Percentiles rank a stretch among this genome's conserved stretches.
Conservation (phyloP, 768 basidiomycete genomes). For the Tulasnella sp. region DNA sequence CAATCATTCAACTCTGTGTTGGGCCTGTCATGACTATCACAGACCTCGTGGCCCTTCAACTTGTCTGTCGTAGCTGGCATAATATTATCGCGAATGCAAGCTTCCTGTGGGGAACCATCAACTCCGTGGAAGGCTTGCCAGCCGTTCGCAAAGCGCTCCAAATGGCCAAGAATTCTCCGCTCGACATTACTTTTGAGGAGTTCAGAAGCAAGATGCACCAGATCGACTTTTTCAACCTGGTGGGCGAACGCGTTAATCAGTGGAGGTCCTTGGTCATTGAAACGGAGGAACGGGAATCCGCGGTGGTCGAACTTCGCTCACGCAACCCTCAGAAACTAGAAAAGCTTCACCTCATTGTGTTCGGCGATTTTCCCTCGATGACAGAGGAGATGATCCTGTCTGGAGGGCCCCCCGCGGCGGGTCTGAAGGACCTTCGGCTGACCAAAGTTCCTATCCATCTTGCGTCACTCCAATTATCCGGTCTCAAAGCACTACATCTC, state of each 20-base stretch:
- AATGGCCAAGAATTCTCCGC: neutral
- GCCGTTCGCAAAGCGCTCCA: neutral
- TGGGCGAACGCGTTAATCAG: neutral
- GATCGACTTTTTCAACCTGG: neutral
- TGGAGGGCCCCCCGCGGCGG: neutral
- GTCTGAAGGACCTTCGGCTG: neutral
- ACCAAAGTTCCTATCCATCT: neutral
- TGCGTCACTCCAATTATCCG: neutral
- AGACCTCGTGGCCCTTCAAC: too few species aligned
- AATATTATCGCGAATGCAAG: too few species aligned
- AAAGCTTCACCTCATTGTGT: neutral
- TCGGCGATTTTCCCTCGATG: fast-evolving
- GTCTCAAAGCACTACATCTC: neutral
- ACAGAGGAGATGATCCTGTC: neutral
- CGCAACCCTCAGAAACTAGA: neutral
- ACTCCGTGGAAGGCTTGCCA: neutral
- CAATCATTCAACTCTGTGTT: too few species aligned
- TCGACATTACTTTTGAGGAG: neutral
- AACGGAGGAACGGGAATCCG: neutral
- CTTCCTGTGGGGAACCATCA: neutral
- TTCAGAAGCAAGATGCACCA: neutral
- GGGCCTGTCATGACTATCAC: too few species aligned
- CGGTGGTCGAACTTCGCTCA: neutral
- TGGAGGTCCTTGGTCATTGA: neutral
- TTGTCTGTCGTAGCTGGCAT: too few species aligned